phyloP scores from a whole-genome alignment of 2,329 filamentous ascomycete genomes.

The Magnaporthales sp. region DNA sequence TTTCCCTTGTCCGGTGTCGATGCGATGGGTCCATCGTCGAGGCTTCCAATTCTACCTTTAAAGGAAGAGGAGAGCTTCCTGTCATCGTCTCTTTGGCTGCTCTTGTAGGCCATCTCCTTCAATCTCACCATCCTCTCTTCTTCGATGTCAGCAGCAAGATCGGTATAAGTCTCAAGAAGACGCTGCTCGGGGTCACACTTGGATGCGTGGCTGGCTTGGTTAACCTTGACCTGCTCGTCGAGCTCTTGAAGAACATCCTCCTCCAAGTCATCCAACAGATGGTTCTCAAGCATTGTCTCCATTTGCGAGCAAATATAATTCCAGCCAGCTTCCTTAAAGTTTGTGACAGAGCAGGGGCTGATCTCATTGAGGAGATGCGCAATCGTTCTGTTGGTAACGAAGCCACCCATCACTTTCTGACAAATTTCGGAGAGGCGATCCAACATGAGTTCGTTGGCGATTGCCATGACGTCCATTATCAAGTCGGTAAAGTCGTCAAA shows the following conservation, averaged over 20 bases:
- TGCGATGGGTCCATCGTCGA: slow-evolving; percentile 47
- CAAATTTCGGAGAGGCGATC: slow-evolving; percentile 85
- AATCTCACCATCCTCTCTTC: slow-evolving; percentile 63
- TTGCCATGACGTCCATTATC: slow-evolving; percentile 82
- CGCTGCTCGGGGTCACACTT: slow-evolving; percentile 51
- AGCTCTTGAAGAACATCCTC: slow-evolving; percentile 74
- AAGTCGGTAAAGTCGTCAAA: slow-evolving; percentile 81
- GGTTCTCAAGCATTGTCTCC: slow-evolving; percentile 86
- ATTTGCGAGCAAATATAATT: slow-evolving; percentile 90
- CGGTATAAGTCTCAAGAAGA: slow-evolving; percentile 56
- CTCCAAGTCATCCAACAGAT: slow-evolving; percentile 77
- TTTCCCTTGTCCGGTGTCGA: slow-evolving; percentile 39
- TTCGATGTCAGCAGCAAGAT: slow-evolving; percentile 55
- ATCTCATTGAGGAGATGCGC: slow-evolving; percentile 79
- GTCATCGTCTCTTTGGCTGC: slow-evolving; percentile 56
- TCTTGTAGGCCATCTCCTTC: slow-evolving; percentile 66
- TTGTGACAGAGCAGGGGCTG: slow-evolving; percentile 69
- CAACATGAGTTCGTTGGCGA: slow-evolving; percentile 92
- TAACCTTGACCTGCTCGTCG: slow-evolving; percentile 69
- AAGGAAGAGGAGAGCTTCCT: slow-evolving; percentile 51
- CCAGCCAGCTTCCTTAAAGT: slow-evolving; percentile 80
- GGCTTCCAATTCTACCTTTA: slow-evolving; percentile 49
- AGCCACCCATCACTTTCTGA: slow-evolving; percentile 73
- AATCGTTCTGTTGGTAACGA: slow-evolving; percentile 80
- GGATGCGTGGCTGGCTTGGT: slow-evolving; percentile 74